Percentiles rank a stretch among this genome's conserved stretches.
These are phyloP conservation scores for Cyclotella sp. DNA, from an alignment of 108 stramenopile genomes.

Conservation along the genomic window DNA sequence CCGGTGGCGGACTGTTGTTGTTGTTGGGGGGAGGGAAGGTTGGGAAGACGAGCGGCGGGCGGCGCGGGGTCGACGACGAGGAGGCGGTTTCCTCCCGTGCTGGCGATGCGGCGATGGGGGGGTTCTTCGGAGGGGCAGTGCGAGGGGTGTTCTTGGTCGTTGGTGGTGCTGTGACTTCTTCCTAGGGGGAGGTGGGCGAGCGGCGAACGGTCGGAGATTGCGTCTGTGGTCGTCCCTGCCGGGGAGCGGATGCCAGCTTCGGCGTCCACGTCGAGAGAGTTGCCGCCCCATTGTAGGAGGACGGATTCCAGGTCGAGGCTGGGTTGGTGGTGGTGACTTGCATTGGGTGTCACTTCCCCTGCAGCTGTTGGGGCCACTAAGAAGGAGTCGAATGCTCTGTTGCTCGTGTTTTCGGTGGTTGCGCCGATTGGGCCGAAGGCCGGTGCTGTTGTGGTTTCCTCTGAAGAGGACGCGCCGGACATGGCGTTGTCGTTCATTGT, in stretches of 20 bases:
- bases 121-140: not conserved
- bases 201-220: not conserved
- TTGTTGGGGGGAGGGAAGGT: not conserved
- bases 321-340: not conserved
- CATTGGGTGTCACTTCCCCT: not conserved
- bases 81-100: slow-evolving; percentile 23
- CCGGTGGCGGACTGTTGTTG: not conserved
- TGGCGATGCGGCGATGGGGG: slow-evolving; percentile 23
- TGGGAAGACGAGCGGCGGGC: not conserved
- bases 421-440: not conserved
- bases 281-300: slow-evolving; percentile 16
- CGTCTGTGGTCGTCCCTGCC: not conserved
- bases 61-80: not conserved
- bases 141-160: not conserved
- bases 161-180: slow-evolving; percentile 11
- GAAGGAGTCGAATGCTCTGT: not conserved
- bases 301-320: slow-evolving; percentile 12
- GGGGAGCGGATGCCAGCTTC: not conserved
- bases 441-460: not conserved
- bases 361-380: not conserved
- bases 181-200: not conserved
- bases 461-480: too few species aligned
- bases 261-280: not conserved
- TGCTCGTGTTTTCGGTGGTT: too few species aligned
- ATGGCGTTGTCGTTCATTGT: too few species aligned